Conservation (phyloP, 1,284 basidiomycete genomes). For the Afroboletus lepidellus region DNA sequence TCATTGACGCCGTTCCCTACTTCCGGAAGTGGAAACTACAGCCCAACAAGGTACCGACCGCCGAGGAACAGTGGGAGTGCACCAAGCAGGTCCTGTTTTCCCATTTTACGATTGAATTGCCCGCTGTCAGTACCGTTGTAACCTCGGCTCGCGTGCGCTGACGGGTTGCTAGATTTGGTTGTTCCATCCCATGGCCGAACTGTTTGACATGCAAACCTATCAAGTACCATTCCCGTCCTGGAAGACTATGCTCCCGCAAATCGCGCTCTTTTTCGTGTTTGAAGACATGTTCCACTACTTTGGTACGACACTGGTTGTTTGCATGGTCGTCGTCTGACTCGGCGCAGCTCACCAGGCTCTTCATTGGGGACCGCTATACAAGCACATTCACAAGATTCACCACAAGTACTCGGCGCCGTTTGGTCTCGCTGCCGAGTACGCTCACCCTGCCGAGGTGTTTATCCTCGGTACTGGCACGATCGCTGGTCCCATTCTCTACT, state of each 20-base stretch:
- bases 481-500: slow-evolving; percentile 84
- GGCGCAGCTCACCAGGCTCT: slow-evolving; percentile 81
- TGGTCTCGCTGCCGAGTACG: slow-evolving; percentile 96
- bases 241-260: slow-evolving; percentile 73
- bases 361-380: slow-evolving; percentile 91
- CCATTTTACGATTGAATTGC: slow-evolving; percentile 95
- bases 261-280: slow-evolving; percentile 92
- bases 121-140: slow-evolving; percentile 56
- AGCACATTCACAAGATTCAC: slow-evolving; percentile 96
- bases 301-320: slow-evolving; percentile 36
- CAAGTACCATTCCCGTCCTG: slow-evolving; percentile 87
- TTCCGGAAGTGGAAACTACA: slow-evolving; percentile 97
- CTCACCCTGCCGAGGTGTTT: slow-evolving; percentile 91
- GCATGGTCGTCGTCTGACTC: not conserved
- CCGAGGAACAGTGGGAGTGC: slow-evolving; percentile 91
- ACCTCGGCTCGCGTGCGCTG: not conserved
- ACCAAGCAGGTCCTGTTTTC: slow-evolving; percentile 93
- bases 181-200: slow-evolving; percentile 93
- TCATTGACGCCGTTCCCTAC: slow-evolving; percentile 92
- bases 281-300: slow-evolving; percentile 93
- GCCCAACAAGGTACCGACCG: slow-evolving; percentile 78
- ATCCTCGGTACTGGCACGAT: slow-evolving; percentile 89
- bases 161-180: slow-evolving; percentile 74
- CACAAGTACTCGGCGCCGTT: slow-evolving; percentile 98
- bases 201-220: slow-evolving; percentile 89